A percentile compares a stretch with the other conserved stretches of the same genome.
phyloP scores from a whole-genome alignment of 1,139 yeast species.

The Diutina neorugosa region DNA sequence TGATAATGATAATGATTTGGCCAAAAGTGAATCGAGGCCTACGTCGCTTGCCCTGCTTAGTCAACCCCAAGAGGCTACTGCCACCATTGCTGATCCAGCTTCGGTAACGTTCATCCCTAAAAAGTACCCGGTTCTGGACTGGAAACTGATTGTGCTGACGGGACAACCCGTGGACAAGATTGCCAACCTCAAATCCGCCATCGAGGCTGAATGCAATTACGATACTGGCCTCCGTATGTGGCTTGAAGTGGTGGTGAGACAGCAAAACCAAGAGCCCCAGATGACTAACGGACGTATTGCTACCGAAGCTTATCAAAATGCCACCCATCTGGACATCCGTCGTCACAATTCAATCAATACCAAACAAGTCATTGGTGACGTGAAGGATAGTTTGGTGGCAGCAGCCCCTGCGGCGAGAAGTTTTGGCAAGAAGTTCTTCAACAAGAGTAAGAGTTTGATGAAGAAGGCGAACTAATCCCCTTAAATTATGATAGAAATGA shows the following conservation, averaged over 20 bases:
- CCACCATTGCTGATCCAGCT: background rate
- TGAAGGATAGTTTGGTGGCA: constrained; percentile 33
- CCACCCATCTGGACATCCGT: constrained; percentile 31
- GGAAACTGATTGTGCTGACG: constrained; percentile 3
- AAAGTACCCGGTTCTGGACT: constrained; percentile 2
- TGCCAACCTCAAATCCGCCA: background rate
- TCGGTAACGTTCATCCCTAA: background rate
- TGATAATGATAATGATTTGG: background rate
- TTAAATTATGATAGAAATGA: background rate
- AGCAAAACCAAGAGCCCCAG: background rate
- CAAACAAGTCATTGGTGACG: constrained; percentile 22
- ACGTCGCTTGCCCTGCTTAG: background rate
- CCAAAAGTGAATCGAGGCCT: background rate
- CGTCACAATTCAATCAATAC: constrained; percentile 32
- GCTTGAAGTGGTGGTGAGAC: background rate
- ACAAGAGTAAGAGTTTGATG: constrained; percentile 30
- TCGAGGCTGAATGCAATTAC: background rate
- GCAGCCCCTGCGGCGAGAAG: constrained; percentile 26
- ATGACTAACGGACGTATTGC: constrained; percentile 36
- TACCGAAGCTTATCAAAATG: constrained; percentile 35
- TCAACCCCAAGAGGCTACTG: background rate
- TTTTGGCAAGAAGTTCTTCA: constrained; percentile 31
- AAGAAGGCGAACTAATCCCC: constrained; percentile 8
- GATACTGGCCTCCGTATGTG: background rate
- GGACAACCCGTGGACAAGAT: background rate